A percentile compares a stretch with the other conserved stretches of the same genome.
Evolutionary conservation across 179 eudicot genomes (phyloP).

Genomic region (Silene noctiflora): DNA sequence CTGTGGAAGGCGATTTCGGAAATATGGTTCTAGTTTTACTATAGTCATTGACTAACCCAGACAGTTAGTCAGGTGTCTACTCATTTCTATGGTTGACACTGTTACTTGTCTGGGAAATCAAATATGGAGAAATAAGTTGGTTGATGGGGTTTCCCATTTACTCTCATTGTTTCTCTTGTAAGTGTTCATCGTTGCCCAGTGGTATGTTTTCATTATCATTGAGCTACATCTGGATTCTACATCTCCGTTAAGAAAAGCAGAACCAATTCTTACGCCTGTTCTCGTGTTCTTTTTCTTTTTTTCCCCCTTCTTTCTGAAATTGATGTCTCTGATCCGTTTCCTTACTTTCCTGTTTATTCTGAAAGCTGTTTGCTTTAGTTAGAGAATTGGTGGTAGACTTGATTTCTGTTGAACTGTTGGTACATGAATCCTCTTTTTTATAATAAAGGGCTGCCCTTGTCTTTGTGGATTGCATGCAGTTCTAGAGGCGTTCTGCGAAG

Average conservation of each 20-base stretch:
- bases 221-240: slow-evolving; percentile 50
- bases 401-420: neutral
- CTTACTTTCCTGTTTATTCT: neutral
- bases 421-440: no score
- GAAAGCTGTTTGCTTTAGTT: neutral
- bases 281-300: neutral
- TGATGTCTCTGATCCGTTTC: neutral
- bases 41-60: slow-evolving; percentile 13
- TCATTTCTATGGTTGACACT: slow-evolving; percentile 19
- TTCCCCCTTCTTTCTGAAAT: neutral
- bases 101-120: slow-evolving; percentile 48
- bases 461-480: no score
- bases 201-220: slow-evolving; percentile 15
- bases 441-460: no score
- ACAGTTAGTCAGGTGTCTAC: slow-evolving; percentile 34
- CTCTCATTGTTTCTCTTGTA: slow-evolving; percentile 31
- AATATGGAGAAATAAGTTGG: slow-evolving; percentile 30
- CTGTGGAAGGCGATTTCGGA: neutral
- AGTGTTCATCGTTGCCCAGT: slow-evolving; percentile 39
- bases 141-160: slow-evolving; percentile 37
- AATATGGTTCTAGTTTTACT: neutral
- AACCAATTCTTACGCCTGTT: neutral
- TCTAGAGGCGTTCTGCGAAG: no score
- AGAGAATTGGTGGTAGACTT: neutral
- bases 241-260: neutral